Conservation (phyloP, 2,329 filamentous ascomycete genomes). For the Zymoseptoria brevis region DNA sequence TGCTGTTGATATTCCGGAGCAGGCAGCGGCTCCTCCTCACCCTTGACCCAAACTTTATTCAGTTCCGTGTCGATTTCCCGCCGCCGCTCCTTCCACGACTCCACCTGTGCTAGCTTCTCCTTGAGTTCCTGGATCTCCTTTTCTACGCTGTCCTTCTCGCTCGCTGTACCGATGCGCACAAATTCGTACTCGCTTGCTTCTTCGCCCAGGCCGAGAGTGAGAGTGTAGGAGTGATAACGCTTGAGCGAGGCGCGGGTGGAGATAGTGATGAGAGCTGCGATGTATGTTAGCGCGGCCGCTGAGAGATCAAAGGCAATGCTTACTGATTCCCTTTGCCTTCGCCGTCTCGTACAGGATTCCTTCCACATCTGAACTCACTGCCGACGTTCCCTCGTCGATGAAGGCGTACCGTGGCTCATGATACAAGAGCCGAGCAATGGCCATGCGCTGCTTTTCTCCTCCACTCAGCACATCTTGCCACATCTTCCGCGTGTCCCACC, state of each 20-base stretch:
- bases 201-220: conserved; percentile 73
- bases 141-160: conserved; percentile 88
- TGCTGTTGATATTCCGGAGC: conserved; percentile 14
- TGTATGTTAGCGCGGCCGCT: background rate
- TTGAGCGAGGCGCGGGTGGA: conserved; percentile 91
- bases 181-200: conserved; percentile 85
- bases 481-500: conserved; percentile 93
- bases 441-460: conserved; percentile 94
- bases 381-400: conserved; percentile 90
- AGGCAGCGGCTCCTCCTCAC: conserved; percentile 26
- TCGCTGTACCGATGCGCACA: conserved; percentile 84
- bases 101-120: conserved; percentile 71
- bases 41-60: conserved; percentile 52
- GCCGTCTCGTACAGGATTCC: conserved; percentile 86
- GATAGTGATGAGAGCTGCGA: conserved; percentile 77
- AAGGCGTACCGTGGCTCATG: conserved; percentile 93
- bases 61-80: conserved; percentile 79
- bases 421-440: conserved; percentile 80
- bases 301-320: conserved; percentile 33
- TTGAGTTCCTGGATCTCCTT: conserved; percentile 80
- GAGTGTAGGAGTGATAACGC: conserved; percentile 88
- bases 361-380: conserved; percentile 90
- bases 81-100: conserved; percentile 70
- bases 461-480: conserved; percentile 98
- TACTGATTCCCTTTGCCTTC: conserved; percentile 88